Base-by-base conservation (phyloP, 2,329 filamentous ascomycete species). In the Amesomyces nigricolor region DNA sequence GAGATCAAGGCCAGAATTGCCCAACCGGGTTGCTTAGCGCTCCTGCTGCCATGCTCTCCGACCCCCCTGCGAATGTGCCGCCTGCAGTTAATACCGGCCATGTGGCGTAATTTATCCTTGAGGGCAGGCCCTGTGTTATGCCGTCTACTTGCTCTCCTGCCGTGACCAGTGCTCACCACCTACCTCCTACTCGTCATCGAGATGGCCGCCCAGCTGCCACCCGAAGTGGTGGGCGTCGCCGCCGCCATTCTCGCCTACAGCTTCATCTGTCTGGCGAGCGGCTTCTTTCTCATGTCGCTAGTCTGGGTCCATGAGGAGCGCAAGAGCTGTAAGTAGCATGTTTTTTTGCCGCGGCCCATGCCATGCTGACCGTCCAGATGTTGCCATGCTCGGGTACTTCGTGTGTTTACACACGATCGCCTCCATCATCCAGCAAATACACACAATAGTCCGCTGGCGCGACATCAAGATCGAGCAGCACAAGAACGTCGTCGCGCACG, bases 361-460 rank as follows among this genome's bases (percentile, higher is more conserved):
- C 11, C 16, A 22, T 16, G 46, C 40, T 58, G 26, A 54, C 26
- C 3, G n/a, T 44, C 8, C 7, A 75, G 73, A 75, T 59, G 68
- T 76, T 30, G 70, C 71, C 17, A 58, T 74, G 29, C 62, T 76
- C 16, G 66, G 67, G n/a, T 68, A 68, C 51, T 68, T 70, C 47
- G 70, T 70, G 7, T 63, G 67, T 6, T 43, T 76, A 14, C 68
- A 69, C 37, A 71, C 68, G 0, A n/a, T 67, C 2, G 69, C 68
- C 19, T 75, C 72, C 22, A 70, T 75, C 44, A 62, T 66, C n/a
- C 73, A 76, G 60, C 73, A 76, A 56, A 61, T 72, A 7, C 70
- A 76, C 50, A 74, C 71, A 9, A 70, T 75, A 6, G 53, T 68
- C 5, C 56, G 62, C 10, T 76, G 73, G 73, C 62, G 65, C 13